Base-by-base conservation (phyloP, 148 eudicot genomes). In the Rhododendron simsii region DNA sequence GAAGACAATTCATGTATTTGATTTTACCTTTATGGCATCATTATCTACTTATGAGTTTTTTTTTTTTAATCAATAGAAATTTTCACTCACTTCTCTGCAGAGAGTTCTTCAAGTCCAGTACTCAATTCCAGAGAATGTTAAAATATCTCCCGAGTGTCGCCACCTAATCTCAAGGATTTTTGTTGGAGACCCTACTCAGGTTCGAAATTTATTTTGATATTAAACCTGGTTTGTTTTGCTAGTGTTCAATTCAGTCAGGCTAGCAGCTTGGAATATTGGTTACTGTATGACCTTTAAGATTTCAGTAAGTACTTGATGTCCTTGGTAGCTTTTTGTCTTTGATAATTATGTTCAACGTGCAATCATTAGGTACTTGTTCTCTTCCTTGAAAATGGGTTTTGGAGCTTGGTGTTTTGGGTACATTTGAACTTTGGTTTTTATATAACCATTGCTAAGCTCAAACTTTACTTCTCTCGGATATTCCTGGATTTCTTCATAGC, bases 161-260 rank as follows among this genome's bases (percentile, higher is more conserved):
- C 94, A 97, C 84, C 94, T 97, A 44, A 93, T 97, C 87, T 95
- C 99, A n/a, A 92, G 98, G 89, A 97, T 97, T 76, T 97, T 97
- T 81, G 98, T 94, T 78, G 91, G 57, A 76, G 98, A 97, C 85
- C 98, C 99, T 81, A 87, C 93, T 77, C 89, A 91, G 90, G 99
- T 95, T 15, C 89, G 98, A 90, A 35, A 86, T n/a, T 37, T 83
- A 44, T 2, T 67, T 79, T 61, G 57, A 10, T n/a, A 14, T 28
- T 18, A 81, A 28, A 69, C 84, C 30, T 78, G 37, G 45, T 23
- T 12, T 80, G 20, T 81, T 53, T 65, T 23, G 41, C 59, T 26
- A 45, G 7, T 51, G 35, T 51, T 44, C 39, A 77, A 28, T 45
- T 13, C 77, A 61, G 76, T 71, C 41, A 30, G 76, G 41, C 9